Percentiles rank a stretch among this genome's conserved stretches.
Conservation (phyloP, 2,329 filamentous ascomycete genomes). For the Fusarium nematophilum region DNA sequence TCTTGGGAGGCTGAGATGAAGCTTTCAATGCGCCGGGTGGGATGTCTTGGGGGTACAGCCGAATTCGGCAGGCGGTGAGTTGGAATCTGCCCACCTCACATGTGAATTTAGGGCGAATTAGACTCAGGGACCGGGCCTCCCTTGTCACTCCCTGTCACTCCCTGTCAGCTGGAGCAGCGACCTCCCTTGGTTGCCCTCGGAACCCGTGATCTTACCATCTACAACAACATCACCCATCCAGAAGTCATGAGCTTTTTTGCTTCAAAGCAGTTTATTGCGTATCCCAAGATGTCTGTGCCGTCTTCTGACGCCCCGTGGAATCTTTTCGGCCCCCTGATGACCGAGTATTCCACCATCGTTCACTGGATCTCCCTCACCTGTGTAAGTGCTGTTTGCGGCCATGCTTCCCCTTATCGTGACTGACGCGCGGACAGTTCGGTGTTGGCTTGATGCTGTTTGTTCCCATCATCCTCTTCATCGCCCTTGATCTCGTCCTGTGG, state of each 20-base stretch:
- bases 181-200: constrained; percentile 33
- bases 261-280: constrained; percentile 28
- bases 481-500: constrained; percentile 65
- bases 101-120: constrained; percentile 23
- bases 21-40: constrained; percentile 28
- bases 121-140: constrained; percentile 9
- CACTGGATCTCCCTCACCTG: constrained; percentile 53
- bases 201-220: constrained; percentile 37
- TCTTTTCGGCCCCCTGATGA: constrained; percentile 40
- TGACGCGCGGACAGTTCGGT: constrained; percentile 50
- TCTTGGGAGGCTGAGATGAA: constrained; percentile 22
- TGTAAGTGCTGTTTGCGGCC: constrained; percentile 44
- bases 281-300: constrained; percentile 43
- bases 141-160: too few species aligned
- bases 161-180: constrained; percentile 27
- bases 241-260: constrained; percentile 39
- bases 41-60: constrained; percentile 18
- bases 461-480: constrained; percentile 60
- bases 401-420: constrained; percentile 10
- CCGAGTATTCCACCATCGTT: constrained; percentile 48
- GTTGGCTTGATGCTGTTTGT: constrained; percentile 60
- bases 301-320: constrained; percentile 40
- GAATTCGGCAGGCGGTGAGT: constrained; percentile 45
- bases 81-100: constrained; percentile 23
- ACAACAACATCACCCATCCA: constrained; percentile 35